Conservation (phyloP, 2,329 filamentous ascomycete species). For the Aspergillus latus region DNA sequence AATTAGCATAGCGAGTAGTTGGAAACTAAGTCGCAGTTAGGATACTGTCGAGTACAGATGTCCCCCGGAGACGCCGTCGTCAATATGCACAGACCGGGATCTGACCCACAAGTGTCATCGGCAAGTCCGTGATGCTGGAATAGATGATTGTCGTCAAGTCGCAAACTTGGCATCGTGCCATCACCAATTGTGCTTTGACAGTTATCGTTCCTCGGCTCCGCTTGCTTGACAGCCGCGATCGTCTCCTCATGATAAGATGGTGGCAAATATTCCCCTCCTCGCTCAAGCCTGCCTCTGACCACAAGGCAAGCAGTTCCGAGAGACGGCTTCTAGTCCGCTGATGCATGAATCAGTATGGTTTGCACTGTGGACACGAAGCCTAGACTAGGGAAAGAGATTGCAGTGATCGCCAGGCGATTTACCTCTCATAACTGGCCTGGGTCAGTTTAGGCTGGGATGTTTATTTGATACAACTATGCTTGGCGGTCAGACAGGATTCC, state of each 20-base stretch:
- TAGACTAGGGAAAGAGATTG: background rate
- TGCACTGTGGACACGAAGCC: background rate
- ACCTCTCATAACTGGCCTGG: constrained; percentile 1
- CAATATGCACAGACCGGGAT: constrained; percentile 5
- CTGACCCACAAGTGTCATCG: constrained; percentile 26
- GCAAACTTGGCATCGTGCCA: constrained; percentile 19
- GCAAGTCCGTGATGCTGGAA: constrained; percentile 24
- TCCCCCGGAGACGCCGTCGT: constrained; percentile 22
- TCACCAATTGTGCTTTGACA: constrained; percentile 13
- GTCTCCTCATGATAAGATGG: constrained; percentile 23
- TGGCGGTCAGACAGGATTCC: constrained; percentile 4
- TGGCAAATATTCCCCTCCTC: constrained; percentile 13
- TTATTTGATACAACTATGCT: constrained; percentile 3
- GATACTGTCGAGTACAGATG: background rate
- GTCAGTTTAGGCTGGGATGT: background rate
- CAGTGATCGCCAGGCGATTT: constrained; percentile 5
- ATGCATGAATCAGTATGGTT: background rate
- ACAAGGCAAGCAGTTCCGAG: background rate
- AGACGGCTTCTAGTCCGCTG: background rate
- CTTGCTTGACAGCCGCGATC: constrained; percentile 5
- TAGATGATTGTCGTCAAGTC: constrained; percentile 10
- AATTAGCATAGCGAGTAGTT: background rate
- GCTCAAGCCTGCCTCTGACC: background rate
- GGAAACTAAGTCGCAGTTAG: background rate
- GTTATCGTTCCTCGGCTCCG: constrained; percentile 15